Evolutionary conservation across 768 basidiomycete species (phyloP), one percentile per base, ranked within the genome.

Genomic region (Amanita fuliginea): DNA sequence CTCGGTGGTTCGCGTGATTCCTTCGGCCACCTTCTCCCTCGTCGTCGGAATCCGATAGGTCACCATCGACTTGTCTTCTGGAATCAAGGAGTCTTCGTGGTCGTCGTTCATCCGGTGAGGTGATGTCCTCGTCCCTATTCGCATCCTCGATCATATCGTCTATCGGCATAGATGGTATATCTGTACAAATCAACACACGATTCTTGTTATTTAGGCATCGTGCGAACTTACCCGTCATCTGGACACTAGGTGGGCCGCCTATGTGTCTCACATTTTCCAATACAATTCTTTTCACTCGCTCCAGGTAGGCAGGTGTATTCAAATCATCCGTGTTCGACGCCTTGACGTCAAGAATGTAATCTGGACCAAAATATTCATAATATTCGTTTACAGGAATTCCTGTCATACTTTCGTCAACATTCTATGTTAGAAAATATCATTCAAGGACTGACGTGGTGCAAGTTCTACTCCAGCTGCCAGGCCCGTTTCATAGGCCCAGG

Each of bases 331-430:
- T 86, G 62, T 98, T 99, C 10, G 90, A 93, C 10, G 91, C 70
- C 58, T 85, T 89, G 24, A 99, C 96, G 61, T 99, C 91, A 28
- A 99, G 76, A 62, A 93, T 81, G 60, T 98, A 97, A 59, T 95
- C 91, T 2, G 96, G 96, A 0, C 96, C 96, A 64, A 97, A 98
- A 65, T 98, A 98, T 61, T 98, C 95, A 60, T 94, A 98, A 67
- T 98, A 99, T 67, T 99, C 96, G 60, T 98, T 99, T 55, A 94
- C 85, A 2, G 96, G 96, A 47, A 99, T 95, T 61, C 90, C 95
- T 94, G 36, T 7, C 30, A 37, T 35, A 22, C 16, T 36, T 16
- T 35, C 14, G 26, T 46, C 28, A 51, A 19, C 14, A 14, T 46
- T 1, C 22, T 21, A 4, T 6, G n/a, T 2, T 11, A 21, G 9